Percentiles rank a stretch among this genome's conserved stretches.
These are phyloP conservation scores for Paramecium tetraurelia DNA, from an alignment of 73 alveolate species.

Conservation along the genomic window DNA sequence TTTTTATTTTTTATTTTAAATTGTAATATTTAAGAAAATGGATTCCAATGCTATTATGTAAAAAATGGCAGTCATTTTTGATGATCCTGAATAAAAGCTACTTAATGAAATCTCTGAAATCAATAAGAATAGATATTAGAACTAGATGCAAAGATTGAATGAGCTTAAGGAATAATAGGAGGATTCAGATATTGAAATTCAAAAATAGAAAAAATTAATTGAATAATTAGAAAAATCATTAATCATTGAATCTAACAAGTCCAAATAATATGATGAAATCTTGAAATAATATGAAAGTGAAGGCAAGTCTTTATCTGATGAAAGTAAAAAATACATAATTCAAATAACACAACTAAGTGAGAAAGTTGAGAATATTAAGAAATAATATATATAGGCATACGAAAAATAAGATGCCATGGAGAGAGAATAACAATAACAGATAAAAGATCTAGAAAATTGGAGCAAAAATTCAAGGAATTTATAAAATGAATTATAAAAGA, in stretches of 20 bases:
- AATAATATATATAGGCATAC: background rate
- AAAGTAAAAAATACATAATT: background rate
- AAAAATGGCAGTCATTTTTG: constrained; percentile 34
- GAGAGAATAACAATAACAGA: background rate
- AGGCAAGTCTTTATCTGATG: constrained; percentile 30
- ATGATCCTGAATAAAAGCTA: constrained; percentile 22
- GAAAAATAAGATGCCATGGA: constrained; percentile 2
- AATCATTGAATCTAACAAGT: background rate
- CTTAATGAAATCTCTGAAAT: constrained; percentile 4
- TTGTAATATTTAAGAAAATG: background rate
- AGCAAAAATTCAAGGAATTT: background rate
- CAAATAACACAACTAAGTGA: background rate
- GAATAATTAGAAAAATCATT: background rate
- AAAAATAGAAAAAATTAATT: background rate
- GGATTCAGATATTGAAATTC: background rate
- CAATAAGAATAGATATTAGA: background rate
- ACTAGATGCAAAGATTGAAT: background rate
- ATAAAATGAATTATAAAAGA: background rate
- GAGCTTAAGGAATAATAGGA: background rate
- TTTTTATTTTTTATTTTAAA: background rate
- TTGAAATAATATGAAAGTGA: constrained; percentile 20
- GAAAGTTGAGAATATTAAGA: background rate
- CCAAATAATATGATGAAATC: background rate
- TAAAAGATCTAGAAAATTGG: constrained; percentile 36
- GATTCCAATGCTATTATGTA: background rate